phyloP scores from a whole-genome alignment of 495 filamentous ascomycete genomes.

The Neurospora sp. region DNA sequence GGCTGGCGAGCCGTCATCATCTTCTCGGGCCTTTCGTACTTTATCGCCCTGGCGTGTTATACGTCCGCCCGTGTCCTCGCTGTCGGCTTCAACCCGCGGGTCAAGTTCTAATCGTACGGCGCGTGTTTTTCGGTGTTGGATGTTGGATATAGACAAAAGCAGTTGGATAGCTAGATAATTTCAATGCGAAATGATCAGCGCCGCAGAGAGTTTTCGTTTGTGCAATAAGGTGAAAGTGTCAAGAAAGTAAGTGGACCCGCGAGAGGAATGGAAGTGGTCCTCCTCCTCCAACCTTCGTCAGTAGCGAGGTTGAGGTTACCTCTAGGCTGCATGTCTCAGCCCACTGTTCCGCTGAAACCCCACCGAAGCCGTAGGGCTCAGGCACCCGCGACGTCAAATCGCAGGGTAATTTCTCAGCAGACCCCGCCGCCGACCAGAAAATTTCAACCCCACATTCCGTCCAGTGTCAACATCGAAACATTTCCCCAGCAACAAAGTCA shows the following conservation, averaged over 20 bases:
- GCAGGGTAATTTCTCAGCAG: neutral
- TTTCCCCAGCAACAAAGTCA: neutral
- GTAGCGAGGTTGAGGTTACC: neutral
- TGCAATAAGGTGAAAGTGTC: neutral
- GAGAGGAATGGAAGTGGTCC: neutral
- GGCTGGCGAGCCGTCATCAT: constrained; percentile 56
- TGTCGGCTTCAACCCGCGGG: constrained; percentile 54
- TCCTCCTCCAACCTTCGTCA: too few relatives aligned
- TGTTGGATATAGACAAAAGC: neutral
- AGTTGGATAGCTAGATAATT: neutral
- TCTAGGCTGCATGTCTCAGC: neutral
- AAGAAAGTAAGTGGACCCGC: neutral
- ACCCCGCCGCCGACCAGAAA: neutral
- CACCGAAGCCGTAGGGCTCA: neutral
- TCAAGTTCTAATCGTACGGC: constrained; percentile 29
- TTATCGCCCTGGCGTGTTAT: constrained; percentile 49
- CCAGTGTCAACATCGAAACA: neutral
- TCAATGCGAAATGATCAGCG: neutral
- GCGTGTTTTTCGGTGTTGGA: neutral
- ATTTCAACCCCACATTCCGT: neutral
- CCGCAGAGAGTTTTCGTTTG: neutral
- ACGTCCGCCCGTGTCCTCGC: constrained; percentile 50
- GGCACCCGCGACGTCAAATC: neutral
- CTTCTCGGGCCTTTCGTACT: constrained; percentile 57
- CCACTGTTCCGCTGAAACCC: neutral